Conservation (phyloP, 2,329 filamentous ascomycete genomes). For the Penicillium sp. region DNA sequence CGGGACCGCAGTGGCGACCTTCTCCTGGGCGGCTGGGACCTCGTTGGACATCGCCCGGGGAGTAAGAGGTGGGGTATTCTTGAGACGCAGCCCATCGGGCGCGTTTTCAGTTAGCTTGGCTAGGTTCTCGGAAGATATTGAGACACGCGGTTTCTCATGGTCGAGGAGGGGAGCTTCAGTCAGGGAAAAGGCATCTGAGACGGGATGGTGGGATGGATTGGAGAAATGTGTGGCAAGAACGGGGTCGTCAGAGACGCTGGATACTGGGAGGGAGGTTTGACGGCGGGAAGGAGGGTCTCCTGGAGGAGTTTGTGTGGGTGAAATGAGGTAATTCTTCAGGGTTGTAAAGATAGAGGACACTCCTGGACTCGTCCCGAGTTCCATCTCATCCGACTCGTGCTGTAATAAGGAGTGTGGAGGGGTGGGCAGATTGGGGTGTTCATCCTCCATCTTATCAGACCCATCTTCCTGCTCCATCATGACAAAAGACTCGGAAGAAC, state of each 20-base stretch:
- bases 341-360: slow-evolving; percentile 45
- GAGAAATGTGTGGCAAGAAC: slow-evolving; percentile 68
- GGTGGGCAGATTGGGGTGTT: slow-evolving; percentile 40
- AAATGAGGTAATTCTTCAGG: slow-evolving; percentile 46
- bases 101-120: slow-evolving; percentile 78
- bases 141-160: slow-evolving; percentile 42
- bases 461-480: slow-evolving; percentile 41
- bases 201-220: slow-evolving; percentile 59
- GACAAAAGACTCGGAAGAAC: slow-evolving; percentile 43
- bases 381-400: slow-evolving; percentile 43
- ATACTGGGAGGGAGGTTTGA: slow-evolving; percentile 56
- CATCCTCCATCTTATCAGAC: slow-evolving; percentile 31
- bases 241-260: slow-evolving; percentile 62
- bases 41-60: slow-evolving; percentile 79
- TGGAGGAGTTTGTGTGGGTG: slow-evolving; percentile 26
- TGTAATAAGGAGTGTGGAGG: slow-evolving; percentile 47
- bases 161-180: slow-evolving; percentile 52
- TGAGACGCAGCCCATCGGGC: slow-evolving; percentile 59
- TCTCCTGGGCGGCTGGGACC: slow-evolving; percentile 39
- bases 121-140: slow-evolving; percentile 46
- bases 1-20: slow-evolving; percentile 25
- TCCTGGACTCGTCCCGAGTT: slow-evolving; percentile 39
- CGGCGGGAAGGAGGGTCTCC: slow-evolving; percentile 40
- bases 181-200: slow-evolving; percentile 48
- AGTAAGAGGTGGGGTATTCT: slow-evolving; percentile 90